Evolutionary conservation across 2,329 filamentous ascomycete species (phyloP).

Genomic region (Gnomoniopsis smithogilvyi): DNA sequence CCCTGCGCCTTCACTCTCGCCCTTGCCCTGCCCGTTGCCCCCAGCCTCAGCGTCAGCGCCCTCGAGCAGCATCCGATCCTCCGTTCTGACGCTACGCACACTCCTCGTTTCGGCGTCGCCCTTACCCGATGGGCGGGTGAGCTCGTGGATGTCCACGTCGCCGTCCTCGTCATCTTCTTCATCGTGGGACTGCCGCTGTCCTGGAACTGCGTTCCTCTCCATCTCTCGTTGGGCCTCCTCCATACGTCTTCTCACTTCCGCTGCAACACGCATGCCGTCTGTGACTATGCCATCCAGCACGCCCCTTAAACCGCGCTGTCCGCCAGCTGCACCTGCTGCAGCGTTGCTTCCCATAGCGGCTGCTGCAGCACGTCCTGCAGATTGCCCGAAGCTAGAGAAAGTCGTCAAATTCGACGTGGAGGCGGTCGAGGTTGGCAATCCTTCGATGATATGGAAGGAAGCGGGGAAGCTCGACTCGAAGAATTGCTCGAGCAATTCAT

Average conservation of each 20-base stretch:
- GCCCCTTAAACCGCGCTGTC: conserved; percentile 76
- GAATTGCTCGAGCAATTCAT: conserved; percentile 93
- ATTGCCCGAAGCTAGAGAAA: conserved; percentile 70
- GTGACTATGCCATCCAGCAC: conserved; percentile 97
- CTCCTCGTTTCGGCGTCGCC: conserved; percentile 60
- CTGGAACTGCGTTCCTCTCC: conserved; percentile 73
- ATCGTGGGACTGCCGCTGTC: conserved; percentile 49
- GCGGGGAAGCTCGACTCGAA: conserved; percentile 94
- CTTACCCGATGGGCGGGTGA: conserved; percentile 38
- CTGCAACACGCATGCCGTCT: conserved; percentile 93
- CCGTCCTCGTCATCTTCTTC: conserved; percentile 71
- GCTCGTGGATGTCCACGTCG: conserved; percentile 29
- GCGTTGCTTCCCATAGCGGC: conserved; percentile 37
- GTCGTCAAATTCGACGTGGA: conserved; percentile 75
- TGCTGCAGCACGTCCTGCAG: conserved; percentile 40
- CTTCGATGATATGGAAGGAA: conserved; percentile 84
- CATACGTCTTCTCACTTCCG: conserved; percentile 87
- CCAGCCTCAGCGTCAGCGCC: conserved; percentile 71
- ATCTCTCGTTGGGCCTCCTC: conserved; percentile 92
- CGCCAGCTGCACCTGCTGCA: conserved; percentile 50
- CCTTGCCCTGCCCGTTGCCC: conserved; percentile 26
- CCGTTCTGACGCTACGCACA: conserved; percentile 62
- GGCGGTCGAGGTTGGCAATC: conserved; percentile 37
- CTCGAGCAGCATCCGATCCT: conserved; percentile 68
- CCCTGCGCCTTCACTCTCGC: conserved; percentile 20